Evolutionary conservation across 208 protist genomes (phyloP).

Genomic region (Leishmania lainsoni): DNA sequence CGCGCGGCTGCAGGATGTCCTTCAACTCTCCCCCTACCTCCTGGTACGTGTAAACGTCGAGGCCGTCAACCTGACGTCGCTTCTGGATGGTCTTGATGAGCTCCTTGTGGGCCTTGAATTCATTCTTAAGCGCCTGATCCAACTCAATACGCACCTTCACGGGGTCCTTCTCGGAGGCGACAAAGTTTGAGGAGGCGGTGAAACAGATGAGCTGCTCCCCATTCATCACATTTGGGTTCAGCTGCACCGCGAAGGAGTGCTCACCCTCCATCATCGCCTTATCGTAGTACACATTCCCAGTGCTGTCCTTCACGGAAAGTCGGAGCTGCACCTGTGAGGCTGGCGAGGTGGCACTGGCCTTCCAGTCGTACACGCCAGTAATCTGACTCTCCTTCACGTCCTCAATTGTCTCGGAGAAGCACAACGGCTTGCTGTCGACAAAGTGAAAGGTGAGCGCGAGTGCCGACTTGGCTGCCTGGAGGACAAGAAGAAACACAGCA

Average conservation of each 20-base stretch:
- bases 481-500: background rate
- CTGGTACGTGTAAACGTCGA: slow-evolving; percentile 71
- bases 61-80: slow-evolving; percentile 41
- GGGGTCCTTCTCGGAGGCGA: slow-evolving; percentile 4
- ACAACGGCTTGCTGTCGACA: slow-evolving; percentile 40
- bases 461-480: slow-evolving; percentile 4
- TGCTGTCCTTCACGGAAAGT: slow-evolving; percentile 15
- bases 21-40: slow-evolving; percentile 68
- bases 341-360: background rate
- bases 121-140: slow-evolving; percentile 13
- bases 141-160: slow-evolving; percentile 27
- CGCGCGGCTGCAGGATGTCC: slow-evolving; percentile 51
- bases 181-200: slow-evolving; percentile 10
- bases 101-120: slow-evolving; percentile 8
- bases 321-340: slow-evolving; percentile 3
- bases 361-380: slow-evolving; percentile 56
- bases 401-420: slow-evolving; percentile 67
- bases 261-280: slow-evolving; percentile 31
- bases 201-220: slow-evolving; percentile 35
- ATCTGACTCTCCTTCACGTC: slow-evolving; percentile 28
- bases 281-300: slow-evolving; percentile 11
- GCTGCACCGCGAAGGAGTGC: slow-evolving; percentile 27
- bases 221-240: background rate
- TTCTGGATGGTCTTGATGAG: slow-evolving; percentile 13
- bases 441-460: slow-evolving; percentile 52